Evolutionary conservation across 495 filamentous ascomycete genomes (phyloP), one percentile per base, ranked within the genome.

Genomic region (Hypomontagnella submonticulosa): DNA sequence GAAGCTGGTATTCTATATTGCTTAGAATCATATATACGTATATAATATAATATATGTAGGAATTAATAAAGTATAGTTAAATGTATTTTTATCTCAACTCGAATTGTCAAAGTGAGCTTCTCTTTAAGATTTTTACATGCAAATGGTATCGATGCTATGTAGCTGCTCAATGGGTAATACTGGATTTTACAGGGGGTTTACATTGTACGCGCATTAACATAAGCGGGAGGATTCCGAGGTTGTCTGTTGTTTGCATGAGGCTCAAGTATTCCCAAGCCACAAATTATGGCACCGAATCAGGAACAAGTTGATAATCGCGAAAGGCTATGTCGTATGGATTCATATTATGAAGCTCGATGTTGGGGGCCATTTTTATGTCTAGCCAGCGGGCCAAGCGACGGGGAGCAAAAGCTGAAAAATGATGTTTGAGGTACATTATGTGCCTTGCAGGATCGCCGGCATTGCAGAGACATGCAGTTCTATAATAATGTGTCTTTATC

Each of bases 361-460:
- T 27, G 23, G 23, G 23, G 23, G 23, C 23, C 23, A 27, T 27
- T 27, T 27, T 27, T 6, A 27, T 27, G 23, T 27, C 6, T 27
- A 27, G 23, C 23, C 23, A 27, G 23, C 23, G 2, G 23, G 23
- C 23, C 23, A 27, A 2, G 23, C 23, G 23, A 27, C 23, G 23
- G 23, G 23, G 23, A 27, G 23, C 23, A 6, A 27, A 6, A 27
- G 34, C 40, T 36, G 5, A 11, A 50, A 43, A 30, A 56, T n/a
- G 4, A 5, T 16, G 36, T 38, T 13, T 13, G 36, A 50, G 32
- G 56, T 43, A 16, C 37, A 34, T 55, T 47, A 20, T 48, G 62
- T 65, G 42, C 62, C 62, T 65, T 59, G 63, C 63, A 66, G 63
- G 40, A 55, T 54, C n/a, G 16, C 54, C 61, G 20, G 46, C 11